These are phyloP conservation scores for Schizosaccharomyces osmophilus DNA, from an alignment of 805 yeast species.

Conservation along the genomic window DNA sequence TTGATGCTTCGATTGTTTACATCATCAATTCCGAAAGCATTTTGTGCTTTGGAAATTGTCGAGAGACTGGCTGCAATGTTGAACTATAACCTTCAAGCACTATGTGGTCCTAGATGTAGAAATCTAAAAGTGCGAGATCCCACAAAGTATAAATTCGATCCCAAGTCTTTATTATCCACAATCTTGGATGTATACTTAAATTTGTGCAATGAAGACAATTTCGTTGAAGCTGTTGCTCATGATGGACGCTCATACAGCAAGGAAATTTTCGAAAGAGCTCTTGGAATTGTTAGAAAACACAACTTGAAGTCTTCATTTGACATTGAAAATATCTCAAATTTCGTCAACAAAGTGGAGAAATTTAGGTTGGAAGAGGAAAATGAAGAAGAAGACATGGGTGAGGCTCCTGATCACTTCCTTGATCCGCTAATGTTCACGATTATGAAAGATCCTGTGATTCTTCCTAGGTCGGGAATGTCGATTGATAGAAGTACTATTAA, in stretches of 20 bases:
- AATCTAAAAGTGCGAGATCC: conserved; percentile 70
- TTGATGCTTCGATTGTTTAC: conserved; percentile 60
- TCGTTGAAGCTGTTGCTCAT: conserved; percentile 57
- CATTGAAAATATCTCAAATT: conserved; percentile 25
- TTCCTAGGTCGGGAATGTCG: conserved; percentile 64
- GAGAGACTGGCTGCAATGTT: conserved; percentile 90
- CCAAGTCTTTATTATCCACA: conserved; percentile 41
- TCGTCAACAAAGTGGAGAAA: conserved; percentile 41
- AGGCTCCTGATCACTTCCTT: conserved; percentile 82
- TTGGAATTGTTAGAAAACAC: conserved; percentile 31
- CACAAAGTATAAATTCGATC: conserved; percentile 59
- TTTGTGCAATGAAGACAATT: conserved; percentile 36
- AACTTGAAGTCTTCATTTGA: conserved; percentile 31
- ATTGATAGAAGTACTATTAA: conserved; percentile 82
- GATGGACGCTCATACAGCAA: conserved; percentile 76
- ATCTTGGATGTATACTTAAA: conserved; percentile 56
- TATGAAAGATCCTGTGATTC: conserved; percentile 88
- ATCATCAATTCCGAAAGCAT: conserved; percentile 62
- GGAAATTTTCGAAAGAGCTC: conserved; percentile 45
- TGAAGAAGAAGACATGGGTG: conserved; percentile 56
- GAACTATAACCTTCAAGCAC: conserved; percentile 69
- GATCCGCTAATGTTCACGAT: conserved; percentile 92
- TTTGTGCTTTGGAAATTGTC: conserved; percentile 69
- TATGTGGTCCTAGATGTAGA: conserved; percentile 87
- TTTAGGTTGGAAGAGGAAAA: conserved; percentile 20